These are phyloP conservation scores for Thermothielavioides terrestris DNA, from an alignment of 495 filamentous ascomycete species.

Conservation along the genomic window DNA sequence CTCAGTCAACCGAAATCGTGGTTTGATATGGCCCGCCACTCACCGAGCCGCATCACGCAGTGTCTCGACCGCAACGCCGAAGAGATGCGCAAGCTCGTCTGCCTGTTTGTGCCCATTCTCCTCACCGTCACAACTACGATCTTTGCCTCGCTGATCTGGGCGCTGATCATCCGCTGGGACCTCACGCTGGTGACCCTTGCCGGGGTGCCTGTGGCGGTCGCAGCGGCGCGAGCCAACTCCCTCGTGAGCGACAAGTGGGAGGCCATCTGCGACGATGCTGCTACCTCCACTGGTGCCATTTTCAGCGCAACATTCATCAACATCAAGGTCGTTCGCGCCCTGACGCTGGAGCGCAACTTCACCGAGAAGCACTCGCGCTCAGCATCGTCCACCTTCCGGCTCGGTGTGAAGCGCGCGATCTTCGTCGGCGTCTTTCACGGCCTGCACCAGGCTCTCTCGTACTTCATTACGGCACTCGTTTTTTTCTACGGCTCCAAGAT, in stretches of 20 bases:
- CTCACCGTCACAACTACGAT: constrained; percentile 59
- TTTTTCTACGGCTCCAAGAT: constrained; percentile 75
- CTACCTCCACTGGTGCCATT: constrained; percentile 45
- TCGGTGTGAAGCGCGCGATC: constrained; percentile 50
- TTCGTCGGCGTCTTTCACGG: constrained; percentile 71
- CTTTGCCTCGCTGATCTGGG: constrained; percentile 60
- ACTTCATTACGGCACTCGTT: constrained; percentile 70
- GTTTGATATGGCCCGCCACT: constrained; percentile 69
- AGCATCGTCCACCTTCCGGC: constrained; percentile 37
- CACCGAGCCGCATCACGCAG: constrained; percentile 50
- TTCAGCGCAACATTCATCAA: constrained; percentile 75
- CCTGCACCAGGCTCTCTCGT: constrained; percentile 56
- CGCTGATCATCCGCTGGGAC: constrained; percentile 67
- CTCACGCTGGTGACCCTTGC: constrained; percentile 69
- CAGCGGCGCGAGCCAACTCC: constrained; percentile 53
- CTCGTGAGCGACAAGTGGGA: constrained; percentile 63
- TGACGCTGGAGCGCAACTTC: constrained; percentile 73
- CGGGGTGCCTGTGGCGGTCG: constrained; percentile 59
- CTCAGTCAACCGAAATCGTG: constrained; percentile 74
- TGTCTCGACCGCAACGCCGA: constrained; percentile 78
- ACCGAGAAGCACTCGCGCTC: constrained; percentile 52
- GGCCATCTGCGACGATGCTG: constrained; percentile 50
- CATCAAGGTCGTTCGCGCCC: constrained; percentile 68
- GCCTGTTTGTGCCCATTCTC: constrained; percentile 63
- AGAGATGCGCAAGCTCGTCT: constrained; percentile 74